A percentile compares a stretch with the other conserved stretches of the same genome.
Conservation (phyloP, 164 flowering plant species). For the Houttuynia cordata region DNA sequence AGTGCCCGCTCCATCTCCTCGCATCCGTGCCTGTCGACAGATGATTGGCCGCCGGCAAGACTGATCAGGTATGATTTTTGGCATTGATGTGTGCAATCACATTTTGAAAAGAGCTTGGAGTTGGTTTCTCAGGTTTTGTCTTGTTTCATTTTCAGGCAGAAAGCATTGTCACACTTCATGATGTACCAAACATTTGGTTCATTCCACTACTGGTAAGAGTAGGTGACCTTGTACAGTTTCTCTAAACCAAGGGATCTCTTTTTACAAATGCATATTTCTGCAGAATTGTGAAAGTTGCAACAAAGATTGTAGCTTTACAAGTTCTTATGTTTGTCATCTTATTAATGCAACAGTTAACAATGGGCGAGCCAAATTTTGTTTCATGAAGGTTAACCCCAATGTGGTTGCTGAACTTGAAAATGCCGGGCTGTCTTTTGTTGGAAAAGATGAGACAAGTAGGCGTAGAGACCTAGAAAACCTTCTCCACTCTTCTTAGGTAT, state of each 20-base stretch:
- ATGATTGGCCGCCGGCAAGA: no score
- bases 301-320: no score
- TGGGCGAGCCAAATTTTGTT: constrained; percentile 43
- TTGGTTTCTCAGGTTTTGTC: not conserved
- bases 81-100: no score
- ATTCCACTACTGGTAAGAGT: constrained; percentile 70
- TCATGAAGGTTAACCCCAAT: no score
- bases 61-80: constrained; percentile 37
- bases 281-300: no score
- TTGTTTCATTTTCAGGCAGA: constrained; percentile 21
- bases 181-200: constrained; percentile 84
- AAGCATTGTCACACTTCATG: constrained; percentile 61
- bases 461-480: constrained; percentile 85
- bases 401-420: constrained; percentile 60
- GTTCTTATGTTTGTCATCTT: constrained; percentile 1
- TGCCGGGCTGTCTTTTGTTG: constrained; percentile 75
- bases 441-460: constrained; percentile 72
- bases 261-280: no score
- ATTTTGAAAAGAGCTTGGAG: not conserved
- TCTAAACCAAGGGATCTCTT: not conserved
- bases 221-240: constrained; percentile 10
- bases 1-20: no score
- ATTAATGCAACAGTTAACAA: constrained; percentile 29
- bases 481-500: constrained; percentile 83
- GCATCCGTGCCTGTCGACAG: no score